Conservation (phyloP, 345 rosid species). For the Cardamine chenopodiifolia region DNA sequence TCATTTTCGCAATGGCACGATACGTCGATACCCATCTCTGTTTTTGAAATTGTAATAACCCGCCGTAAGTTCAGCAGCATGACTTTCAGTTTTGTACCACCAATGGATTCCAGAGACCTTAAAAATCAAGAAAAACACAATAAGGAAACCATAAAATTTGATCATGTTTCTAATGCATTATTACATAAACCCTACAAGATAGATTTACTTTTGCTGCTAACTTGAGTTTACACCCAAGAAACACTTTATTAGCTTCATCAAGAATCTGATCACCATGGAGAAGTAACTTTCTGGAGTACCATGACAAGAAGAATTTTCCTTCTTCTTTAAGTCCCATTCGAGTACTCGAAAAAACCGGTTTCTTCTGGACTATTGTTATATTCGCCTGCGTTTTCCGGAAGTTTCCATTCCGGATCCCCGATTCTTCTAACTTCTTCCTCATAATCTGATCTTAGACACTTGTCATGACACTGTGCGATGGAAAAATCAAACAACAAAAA, state of each 20-base stretch:
- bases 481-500: background rate
- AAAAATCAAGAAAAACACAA: background rate
- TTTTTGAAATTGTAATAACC: constrained; percentile 70
- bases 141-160: constrained; percentile 9
- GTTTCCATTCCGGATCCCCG: constrained; percentile 85
- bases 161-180: background rate
- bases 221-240: constrained; percentile 73
- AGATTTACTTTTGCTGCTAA: constrained; percentile 72
- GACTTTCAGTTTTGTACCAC: constrained; percentile 75
- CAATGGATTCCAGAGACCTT: constrained; percentile 91
- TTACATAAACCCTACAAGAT: background rate
- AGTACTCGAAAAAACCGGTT: constrained; percentile 60
- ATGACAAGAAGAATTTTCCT: constrained; percentile 75
- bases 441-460: constrained; percentile 68
- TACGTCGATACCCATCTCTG: constrained; percentile 87
- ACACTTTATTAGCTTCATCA: constrained; percentile 78
- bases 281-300: constrained; percentile 78
- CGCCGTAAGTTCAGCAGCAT: constrained; percentile 87
- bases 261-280: constrained; percentile 80
- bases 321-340: constrained; percentile 59
- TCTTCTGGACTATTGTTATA: constrained; percentile 65
- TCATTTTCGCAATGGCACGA: constrained; percentile 69
- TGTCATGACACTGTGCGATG: constrained; percentile 69
- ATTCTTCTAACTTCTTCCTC: constrained; percentile 57
- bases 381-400: constrained; percentile 73